Evolutionary conservation across 2,329 filamentous ascomycete genomes (phyloP).

Genomic region (Harringtonia aguacate): DNA sequence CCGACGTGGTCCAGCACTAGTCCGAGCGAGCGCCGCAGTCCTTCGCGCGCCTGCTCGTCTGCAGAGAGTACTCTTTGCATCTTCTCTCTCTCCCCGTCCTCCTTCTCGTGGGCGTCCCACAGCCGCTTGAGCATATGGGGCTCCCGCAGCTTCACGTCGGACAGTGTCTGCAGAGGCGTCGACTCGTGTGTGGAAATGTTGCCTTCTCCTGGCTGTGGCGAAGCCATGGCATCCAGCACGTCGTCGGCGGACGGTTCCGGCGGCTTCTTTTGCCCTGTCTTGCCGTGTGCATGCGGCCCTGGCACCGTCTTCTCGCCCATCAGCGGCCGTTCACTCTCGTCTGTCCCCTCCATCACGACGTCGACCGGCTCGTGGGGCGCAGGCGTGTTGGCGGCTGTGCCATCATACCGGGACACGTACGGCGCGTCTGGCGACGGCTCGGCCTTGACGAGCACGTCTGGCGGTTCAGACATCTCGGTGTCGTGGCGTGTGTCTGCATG

Average conservation of each 20-base stretch:
- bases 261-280: neutral
- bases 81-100: conserved; percentile 1
- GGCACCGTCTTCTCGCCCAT: neutral
- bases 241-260: neutral
- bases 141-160: conserved; percentile 1
- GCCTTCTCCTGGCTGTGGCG: too few relatives aligned
- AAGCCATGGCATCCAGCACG: too few relatives aligned
- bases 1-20: conserved; percentile 47
- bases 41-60: conserved; percentile 24
- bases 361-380: neutral
- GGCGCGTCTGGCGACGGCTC: too few relatives aligned
- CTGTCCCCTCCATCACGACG: neutral
- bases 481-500: too few relatives aligned
- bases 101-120: conserved; percentile 4
- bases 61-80: conserved; percentile 4
- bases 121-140: conserved; percentile 9
- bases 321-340: neutral
- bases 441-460: too few relatives aligned
- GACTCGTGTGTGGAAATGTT: neutral
- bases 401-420: neutral
- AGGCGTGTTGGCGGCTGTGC: neutral
- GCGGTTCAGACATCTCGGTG: too few relatives aligned
- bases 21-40: conserved; percentile 44
- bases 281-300: neutral
- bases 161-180: too few relatives aligned